Evolutionary conservation across 2,329 filamentous ascomycete species (phyloP), one percentile per base, ranked within the genome.

Genomic region (Emergomyces orientalis): DNA sequence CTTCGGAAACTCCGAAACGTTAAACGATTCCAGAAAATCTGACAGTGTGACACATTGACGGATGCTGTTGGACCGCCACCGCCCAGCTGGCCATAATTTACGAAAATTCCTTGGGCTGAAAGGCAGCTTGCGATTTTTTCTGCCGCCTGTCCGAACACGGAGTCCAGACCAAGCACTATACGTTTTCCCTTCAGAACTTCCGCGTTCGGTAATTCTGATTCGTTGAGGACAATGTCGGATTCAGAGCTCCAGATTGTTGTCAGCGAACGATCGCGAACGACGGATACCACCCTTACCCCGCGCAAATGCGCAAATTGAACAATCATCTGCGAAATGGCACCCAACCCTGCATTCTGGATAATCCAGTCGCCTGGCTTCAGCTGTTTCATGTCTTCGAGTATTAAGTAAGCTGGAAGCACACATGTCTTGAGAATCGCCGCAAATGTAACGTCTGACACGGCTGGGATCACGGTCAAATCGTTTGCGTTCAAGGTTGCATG

Each of bases 321-420:
- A 17, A 69, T 65, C 55, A 70, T 59, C 37, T 68, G 69, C 8
- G 67, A 64, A 27, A 70, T 62, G 34, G 63, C 63, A 2, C 61
- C 59, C 3, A 64, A 60, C 22, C 60, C 69, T 2, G 67, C 67
- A 57, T 70, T 70, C 39, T 67, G 67, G 41, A 70, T 63, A 45
- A 70, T 65, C 62, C 64, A 69, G 51, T 71, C 69, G n/a, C 70
- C 69, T 0, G 64, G 66, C 57, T 61, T 60, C 32, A 70, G 64
- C 25, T 60, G 34, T 2, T 39, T 51, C 63, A 68, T 64, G 45
- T 68, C 64, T 59, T 71, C 69, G 45, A 70, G 60, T 7, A 71
- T 62, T 25, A 69, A 63, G 60, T 64, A 71, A 19, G 69, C 69
- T 3, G 69, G 64, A 58, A 19, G 66, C 52, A 8, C 61, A 61